phyloP scores from a whole-genome alignment of 2,329 filamentous ascomycete species.

The Lecanicillium sp. region DNA sequence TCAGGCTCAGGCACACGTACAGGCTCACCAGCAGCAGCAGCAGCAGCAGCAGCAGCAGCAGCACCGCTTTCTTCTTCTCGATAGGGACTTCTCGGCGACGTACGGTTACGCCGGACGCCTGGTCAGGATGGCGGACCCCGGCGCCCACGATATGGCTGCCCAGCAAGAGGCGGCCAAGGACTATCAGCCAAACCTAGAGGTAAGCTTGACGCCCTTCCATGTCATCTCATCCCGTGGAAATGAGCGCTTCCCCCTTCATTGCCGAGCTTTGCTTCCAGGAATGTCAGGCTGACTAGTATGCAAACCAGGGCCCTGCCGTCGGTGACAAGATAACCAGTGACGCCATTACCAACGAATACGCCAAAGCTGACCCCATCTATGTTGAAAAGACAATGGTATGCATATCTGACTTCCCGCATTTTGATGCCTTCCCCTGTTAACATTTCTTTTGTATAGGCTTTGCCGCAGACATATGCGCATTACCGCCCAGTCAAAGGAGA shows the following conservation, averaged over 20 bases:
- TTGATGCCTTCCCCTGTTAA: conserved; percentile 4
- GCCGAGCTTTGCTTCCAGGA: no score
- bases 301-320: conserved; percentile 70
- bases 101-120: neutral
- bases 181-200: conserved; percentile 50
- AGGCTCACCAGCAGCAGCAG: conserved; percentile 11
- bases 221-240: no score
- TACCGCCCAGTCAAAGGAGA: conserved; percentile 86
- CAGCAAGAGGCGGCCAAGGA: conserved; percentile 54
- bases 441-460: conserved; percentile 52
- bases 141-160: conserved; percentile 40
- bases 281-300: no score
- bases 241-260: neutral
- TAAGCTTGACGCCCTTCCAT: conserved; percentile 23
- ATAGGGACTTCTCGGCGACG: neutral
- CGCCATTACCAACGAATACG: conserved; percentile 77
- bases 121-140: conserved; percentile 25
- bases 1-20: conserved; percentile 5
- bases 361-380: conserved; percentile 77
- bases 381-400: conserved; percentile 80
- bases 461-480: conserved; percentile 77
- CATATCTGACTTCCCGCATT: conserved; percentile 11
- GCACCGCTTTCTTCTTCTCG: neutral
- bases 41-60: conserved; percentile 4
- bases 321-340: conserved; percentile 70